phyloP scores from a whole-genome alignment of 352 stramenopile species.

The Phytophthora brassicae region DNA sequence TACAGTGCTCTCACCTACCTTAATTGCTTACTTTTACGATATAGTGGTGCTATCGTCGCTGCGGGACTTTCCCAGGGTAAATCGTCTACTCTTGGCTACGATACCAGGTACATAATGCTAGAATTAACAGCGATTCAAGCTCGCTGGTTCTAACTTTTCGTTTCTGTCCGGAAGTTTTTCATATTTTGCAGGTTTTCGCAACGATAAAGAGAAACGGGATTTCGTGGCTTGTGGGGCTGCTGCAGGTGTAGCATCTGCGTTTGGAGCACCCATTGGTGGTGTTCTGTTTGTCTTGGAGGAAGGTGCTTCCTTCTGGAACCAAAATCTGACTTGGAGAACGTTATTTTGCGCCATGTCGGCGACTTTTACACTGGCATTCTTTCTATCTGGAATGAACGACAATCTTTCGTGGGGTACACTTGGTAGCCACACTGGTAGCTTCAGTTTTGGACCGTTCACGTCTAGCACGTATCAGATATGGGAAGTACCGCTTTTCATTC shows the following conservation, averaged over 20 bases:
- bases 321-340: constrained; percentile 81
- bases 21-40: constrained; percentile 24
- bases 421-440: constrained; percentile 68
- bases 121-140: neutral
- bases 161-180: constrained; percentile 57
- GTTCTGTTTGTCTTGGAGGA: constrained; percentile 84
- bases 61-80: constrained; percentile 80
- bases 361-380: constrained; percentile 86
- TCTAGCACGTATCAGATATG: constrained; percentile 82
- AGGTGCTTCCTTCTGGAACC: constrained; percentile 88
- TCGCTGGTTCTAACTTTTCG: neutral
- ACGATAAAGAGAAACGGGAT: constrained; percentile 88
- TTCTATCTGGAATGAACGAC: constrained; percentile 76
- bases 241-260: constrained; percentile 87
- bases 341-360: constrained; percentile 88
- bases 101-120: constrained; percentile 59
- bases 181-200: constrained; percentile 88
- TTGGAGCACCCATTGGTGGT: constrained; percentile 90
- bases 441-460: constrained; percentile 71
- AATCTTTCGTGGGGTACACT: constrained; percentile 76
- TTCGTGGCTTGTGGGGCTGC: constrained; percentile 89
- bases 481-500: constrained; percentile 86
- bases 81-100: constrained; percentile 68
- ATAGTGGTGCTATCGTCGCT: constrained; percentile 73
- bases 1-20: neutral